Conservation (phyloP, 129 eudicot genomes). For the carrot (Daucus carota) region DH1_v3.0 NC_030383.2:55868001-55868500, state of each 20-base stretch:
- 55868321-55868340: constrained; percentile 99
- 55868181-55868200: constrained; percentile 84
- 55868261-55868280: constrained; percentile 12
- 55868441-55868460: neutral
- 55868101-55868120: constrained; percentile 89
- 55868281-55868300: constrained; percentile 79
- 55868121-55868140: constrained; percentile 89
- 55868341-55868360: constrained; percentile 93
- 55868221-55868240: neutral
- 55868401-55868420: constrained; percentile 40
- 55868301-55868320: too few relatives aligned
- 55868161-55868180: constrained; percentile 88
- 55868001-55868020: constrained; percentile 99
- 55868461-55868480: constrained; percentile 10
- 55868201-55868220: neutral
- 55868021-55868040: constrained; percentile 3
- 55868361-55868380: constrained; percentile 90
- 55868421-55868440: neutral
- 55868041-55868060: neutral
- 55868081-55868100: constrained; percentile 26
- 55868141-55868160: constrained; percentile 94
- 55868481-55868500: too few relatives aligned
- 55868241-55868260: too few relatives aligned
- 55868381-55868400: constrained; percentile 84
- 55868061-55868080: too few relatives aligned